These are phyloP conservation scores for Paramecium primaurelia DNA, from an alignment of 73 alveolate genomes.

Conservation along the genomic window DNA sequence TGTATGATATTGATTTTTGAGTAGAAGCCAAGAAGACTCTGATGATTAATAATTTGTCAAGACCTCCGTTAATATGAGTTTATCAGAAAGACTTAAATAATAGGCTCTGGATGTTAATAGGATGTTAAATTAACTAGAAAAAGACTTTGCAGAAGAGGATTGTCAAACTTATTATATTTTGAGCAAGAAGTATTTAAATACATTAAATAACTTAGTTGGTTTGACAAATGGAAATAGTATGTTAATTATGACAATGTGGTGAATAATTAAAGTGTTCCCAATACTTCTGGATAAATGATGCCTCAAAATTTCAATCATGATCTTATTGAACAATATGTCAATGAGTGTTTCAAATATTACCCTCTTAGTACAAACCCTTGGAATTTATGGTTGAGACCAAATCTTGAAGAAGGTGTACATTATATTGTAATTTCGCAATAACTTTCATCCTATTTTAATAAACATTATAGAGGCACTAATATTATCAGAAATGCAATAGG, in stretches of 20 bases:
- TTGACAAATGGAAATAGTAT: background rate
- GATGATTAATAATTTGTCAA: background rate
- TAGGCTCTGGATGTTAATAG: background rate
- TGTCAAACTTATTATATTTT: background rate
- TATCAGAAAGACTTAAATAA: background rate
- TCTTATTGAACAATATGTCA: background rate
- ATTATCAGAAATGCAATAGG: background rate
- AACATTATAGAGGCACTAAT: background rate
- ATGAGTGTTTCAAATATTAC: constrained; percentile 18
- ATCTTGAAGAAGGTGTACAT: background rate
- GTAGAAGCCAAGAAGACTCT: background rate
- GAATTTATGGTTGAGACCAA: background rate
- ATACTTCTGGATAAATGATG: background rate
- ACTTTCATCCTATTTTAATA: background rate
- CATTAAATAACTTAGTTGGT: background rate
- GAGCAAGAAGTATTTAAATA: constrained; percentile 15
- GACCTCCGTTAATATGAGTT: background rate
- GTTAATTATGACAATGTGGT: background rate
- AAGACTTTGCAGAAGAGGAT: background rate
- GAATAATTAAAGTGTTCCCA: background rate
- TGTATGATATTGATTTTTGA: background rate
- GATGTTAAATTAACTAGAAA: background rate
- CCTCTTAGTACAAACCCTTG: background rate
- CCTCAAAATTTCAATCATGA: background rate
- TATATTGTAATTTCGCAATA: background rate